Evolutionary conservation across 202 grass and related monocot genomes (phyloP).

Genomic region (Bolboschoenoplectus hybrid): DNA sequence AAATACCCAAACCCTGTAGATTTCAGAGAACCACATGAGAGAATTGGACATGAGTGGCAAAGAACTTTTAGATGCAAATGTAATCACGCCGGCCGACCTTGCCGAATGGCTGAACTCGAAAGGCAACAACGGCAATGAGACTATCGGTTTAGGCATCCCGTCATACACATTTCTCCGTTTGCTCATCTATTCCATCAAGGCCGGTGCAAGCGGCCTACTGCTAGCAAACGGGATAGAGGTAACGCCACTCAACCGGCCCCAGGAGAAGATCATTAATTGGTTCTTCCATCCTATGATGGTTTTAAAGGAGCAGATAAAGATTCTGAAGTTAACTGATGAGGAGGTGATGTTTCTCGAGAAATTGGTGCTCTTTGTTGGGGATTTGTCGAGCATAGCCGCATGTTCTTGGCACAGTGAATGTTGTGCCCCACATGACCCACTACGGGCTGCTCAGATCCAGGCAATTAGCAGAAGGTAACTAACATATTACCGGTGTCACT

Average conservation of each 20-base stretch:
- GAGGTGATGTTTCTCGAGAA: slow-evolving; percentile 71
- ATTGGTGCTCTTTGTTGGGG: slow-evolving; percentile 55
- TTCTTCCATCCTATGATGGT: slow-evolving; percentile 85
- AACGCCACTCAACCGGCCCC: slow-evolving; percentile 62
- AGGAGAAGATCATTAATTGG: slow-evolving; percentile 80
- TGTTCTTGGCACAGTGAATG: slow-evolving; percentile 50
- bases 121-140: slow-evolving; percentile 47
- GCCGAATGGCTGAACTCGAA: slow-evolving; percentile 67
- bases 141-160: slow-evolving; percentile 73
- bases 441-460: slow-evolving; percentile 76
- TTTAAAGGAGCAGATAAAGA: slow-evolving; percentile 77
- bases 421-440: slow-evolving; percentile 49
- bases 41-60: slow-evolving; percentile 56
- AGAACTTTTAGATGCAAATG: slow-evolving; percentile 69
- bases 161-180: slow-evolving; percentile 56
- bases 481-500: not conserved
- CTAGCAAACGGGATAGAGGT: slow-evolving; percentile 59
- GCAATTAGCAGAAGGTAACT: slow-evolving; percentile 91
- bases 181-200: slow-evolving; percentile 64
- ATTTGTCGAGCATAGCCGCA: slow-evolving; percentile 20
- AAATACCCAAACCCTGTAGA: slow-evolving; percentile 39
- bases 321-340: slow-evolving; percentile 65
- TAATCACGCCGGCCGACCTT: slow-evolving; percentile 58
- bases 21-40: slow-evolving; percentile 72
- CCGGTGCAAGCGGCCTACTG: slow-evolving; percentile 59